A percentile compares a stretch with the other conserved stretches of the same genome.
Conservation (phyloP, 331 rosid genomes). For the Quercus tomentella region DNA sequence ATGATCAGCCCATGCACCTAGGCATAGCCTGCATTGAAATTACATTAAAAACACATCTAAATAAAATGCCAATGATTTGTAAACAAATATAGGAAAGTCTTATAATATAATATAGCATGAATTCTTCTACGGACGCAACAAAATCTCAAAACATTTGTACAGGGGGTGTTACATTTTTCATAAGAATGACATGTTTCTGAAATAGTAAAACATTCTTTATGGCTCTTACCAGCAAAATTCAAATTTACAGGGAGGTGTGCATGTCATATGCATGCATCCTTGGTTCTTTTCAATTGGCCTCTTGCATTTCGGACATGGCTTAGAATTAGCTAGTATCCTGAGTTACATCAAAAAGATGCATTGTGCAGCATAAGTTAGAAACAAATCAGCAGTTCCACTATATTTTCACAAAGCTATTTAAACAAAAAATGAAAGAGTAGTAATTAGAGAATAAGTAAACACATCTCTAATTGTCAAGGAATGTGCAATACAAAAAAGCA, state of each 20-base stretch:
- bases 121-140: too few relatives aligned
- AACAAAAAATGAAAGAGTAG: not conserved
- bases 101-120: not conserved
- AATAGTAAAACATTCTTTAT: not conserved
- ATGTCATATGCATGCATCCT: slow-evolving; percentile 86
- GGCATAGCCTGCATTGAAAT: slow-evolving; percentile 50
- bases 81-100: not conserved
- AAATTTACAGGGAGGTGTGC: slow-evolving; percentile 80
- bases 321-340: slow-evolving; percentile 67
- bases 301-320: slow-evolving; percentile 83
- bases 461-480: not conserved
- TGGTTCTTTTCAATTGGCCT: slow-evolving; percentile 74
- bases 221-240: slow-evolving; percentile 73
- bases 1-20: slow-evolving; percentile 74
- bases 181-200: not conserved
- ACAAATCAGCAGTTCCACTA: not conserved
- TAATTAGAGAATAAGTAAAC: not conserved
- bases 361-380: not conserved
- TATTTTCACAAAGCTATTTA: not conserved
- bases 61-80: not conserved
- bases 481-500: not conserved
- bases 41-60: not conserved
- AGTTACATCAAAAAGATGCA: not conserved
- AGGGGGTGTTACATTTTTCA: not conserved
- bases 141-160: too few relatives aligned